Conservation (phyloP, 179 eudicot species). For the Sideroxylon spinosum region DNA sequence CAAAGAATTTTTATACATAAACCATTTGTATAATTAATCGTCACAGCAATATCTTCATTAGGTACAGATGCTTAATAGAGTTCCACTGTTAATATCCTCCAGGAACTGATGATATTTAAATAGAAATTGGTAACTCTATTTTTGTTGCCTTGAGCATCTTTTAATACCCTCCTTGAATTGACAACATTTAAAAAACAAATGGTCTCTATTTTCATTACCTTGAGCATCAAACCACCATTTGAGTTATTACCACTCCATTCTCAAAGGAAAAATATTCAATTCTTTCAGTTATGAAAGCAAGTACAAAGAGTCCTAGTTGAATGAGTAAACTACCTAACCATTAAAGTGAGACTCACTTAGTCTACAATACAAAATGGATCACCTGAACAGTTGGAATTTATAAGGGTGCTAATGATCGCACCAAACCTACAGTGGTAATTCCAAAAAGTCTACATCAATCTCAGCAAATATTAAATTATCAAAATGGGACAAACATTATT, state of each 20-base stretch:
- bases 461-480: neutral
- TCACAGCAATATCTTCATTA: neutral
- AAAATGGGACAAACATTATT: neutral
- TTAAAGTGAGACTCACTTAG: neutral
- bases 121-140: neutral
- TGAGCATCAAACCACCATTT: conserved; percentile 1
- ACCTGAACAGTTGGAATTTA: neutral
- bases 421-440: neutral
- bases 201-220: neutral
- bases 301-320: neutral
- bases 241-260: neutral
- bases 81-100: neutral
- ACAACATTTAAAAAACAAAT: neutral
- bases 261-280: neutral
- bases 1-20: neutral
- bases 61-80: neutral
- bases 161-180: neutral
- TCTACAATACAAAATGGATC: neutral
- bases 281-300: neutral
- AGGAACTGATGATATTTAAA: neutral
- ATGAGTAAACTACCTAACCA: no score
- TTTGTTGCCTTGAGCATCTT: neutral
- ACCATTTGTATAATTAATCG: neutral
- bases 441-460: neutral
- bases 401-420: neutral